phyloP scores from a whole-genome alignment of 1,139 yeast genomes.

The Suhomyces terraborum region DNA sequence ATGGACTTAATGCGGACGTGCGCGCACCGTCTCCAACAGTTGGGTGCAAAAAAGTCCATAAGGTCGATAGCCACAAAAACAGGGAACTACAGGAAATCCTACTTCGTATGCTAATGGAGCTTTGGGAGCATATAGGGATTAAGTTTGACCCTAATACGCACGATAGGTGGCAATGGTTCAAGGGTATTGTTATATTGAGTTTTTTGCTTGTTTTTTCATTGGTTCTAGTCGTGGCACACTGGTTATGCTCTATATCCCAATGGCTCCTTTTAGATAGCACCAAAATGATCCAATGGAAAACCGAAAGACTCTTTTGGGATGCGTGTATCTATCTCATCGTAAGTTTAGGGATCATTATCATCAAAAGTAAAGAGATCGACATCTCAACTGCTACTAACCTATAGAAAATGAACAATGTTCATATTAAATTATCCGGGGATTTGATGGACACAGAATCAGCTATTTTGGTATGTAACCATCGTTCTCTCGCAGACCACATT shows the following conservation, averaged over 20 bases:
- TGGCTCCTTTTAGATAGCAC: slow-evolving; percentile 33
- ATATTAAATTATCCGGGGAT: slow-evolving; percentile 46
- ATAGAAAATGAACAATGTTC: slow-evolving; percentile 39
- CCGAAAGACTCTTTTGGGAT: slow-evolving; percentile 38
- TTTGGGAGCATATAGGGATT: slow-evolving; percentile 25
- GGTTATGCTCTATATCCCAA: background rate
- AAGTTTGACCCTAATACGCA: background rate
- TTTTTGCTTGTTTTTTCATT: background rate
- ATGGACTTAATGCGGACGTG: background rate
- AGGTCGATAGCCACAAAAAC: background rate
- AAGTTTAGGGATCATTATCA: slow-evolving; percentile 18
- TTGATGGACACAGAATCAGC: slow-evolving; percentile 47
- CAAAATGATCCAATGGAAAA: slow-evolving; percentile 24
- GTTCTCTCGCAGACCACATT: slow-evolving; percentile 55
- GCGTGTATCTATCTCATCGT: slow-evolving; percentile 36
- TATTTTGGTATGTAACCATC: slow-evolving; percentile 54
- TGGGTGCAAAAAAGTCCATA: slow-evolving; percentile 13
- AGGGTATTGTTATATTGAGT: background rate
- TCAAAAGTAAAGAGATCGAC: background rate
- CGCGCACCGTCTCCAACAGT: background rate
- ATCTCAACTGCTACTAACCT: slow-evolving; percentile 15
- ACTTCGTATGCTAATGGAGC: slow-evolving; percentile 21
- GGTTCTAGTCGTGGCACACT: background rate
- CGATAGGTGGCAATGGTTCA: background rate
- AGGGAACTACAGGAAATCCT: no score